Conservation (phyloP, 2,329 filamentous ascomycete genomes). For the Emmonsiellopsis sp. region DNA sequence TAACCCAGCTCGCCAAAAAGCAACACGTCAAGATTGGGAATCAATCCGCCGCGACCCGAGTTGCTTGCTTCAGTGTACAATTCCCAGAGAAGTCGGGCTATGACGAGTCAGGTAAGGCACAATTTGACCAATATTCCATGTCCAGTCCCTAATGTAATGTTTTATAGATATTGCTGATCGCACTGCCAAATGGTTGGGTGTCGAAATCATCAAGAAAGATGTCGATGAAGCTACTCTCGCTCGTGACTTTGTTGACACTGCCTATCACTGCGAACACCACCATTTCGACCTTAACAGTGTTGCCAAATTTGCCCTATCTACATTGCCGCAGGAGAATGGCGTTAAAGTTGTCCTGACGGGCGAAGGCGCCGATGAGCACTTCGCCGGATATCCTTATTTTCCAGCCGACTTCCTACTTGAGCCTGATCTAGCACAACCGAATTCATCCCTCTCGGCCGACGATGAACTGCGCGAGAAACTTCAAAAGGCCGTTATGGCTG, state of each 20-base stretch:
- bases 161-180: slow-evolving; percentile 34
- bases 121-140: not conserved
- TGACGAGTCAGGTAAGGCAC: slow-evolving; percentile 38
- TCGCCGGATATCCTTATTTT: slow-evolving; percentile 43
- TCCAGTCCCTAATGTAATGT: not conserved
- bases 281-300: slow-evolving; percentile 45
- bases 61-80: slow-evolving; percentile 44
- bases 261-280: slow-evolving; percentile 37
- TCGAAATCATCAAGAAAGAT: slow-evolving; percentile 34
- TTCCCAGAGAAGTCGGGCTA: slow-evolving; percentile 41
- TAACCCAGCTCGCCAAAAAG: slow-evolving; percentile 41
- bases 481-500: not conserved
- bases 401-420: slow-evolving; percentile 41
- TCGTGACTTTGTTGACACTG: slow-evolving; percentile 33
- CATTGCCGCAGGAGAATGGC: slow-evolving; percentile 35
- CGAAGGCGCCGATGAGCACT: slow-evolving; percentile 46
- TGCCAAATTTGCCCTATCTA: slow-evolving; percentile 43
- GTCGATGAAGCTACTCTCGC: slow-evolving; percentile 37
- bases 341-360: slow-evolving; percentile 47
- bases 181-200: slow-evolving; percentile 40
- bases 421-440: slow-evolving; percentile 31
- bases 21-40: slow-evolving; percentile 40
- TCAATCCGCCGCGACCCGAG: slow-evolving; percentile 23
- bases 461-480: not conserved
- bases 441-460: slow-evolving; percentile 15